phyloP scores from a whole-genome alignment of 2,329 filamentous ascomycete species.

The Pseudocercospora eumusae region DNA sequence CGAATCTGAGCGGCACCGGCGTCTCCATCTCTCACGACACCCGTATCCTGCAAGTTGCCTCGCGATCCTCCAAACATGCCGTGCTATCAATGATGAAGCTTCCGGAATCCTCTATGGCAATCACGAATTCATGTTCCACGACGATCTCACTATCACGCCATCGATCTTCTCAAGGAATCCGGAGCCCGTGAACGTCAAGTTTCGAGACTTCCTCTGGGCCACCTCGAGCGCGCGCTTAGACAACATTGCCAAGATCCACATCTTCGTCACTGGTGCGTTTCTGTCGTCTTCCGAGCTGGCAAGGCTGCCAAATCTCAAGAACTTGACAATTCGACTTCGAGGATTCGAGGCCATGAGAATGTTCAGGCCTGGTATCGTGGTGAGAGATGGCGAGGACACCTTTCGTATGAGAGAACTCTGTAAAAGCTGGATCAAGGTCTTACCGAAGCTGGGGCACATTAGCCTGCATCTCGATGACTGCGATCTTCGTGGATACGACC shows the following conservation, averaged over 20 bases:
- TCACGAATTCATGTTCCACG: not conserved
- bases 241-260: not conserved
- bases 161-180: not conserved
- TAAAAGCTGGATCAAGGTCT: not conserved
- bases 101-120: not conserved
- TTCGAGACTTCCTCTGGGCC: not conserved
- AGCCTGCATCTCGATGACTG: not conserved
- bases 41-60: not conserved
- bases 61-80: constrained; percentile 7
- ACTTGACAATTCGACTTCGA: not conserved
- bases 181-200: not conserved
- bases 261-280: not conserved
- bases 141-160: not conserved
- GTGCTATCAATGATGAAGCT: not conserved
- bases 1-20: not conserved
- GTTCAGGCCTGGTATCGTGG: not conserved
- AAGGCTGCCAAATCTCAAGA: not conserved
- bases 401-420: not conserved
- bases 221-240: not conserved
- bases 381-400: not conserved
- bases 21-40: not conserved
- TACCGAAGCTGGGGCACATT: not conserved
- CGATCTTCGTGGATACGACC: not conserved
- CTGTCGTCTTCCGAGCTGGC: not conserved
- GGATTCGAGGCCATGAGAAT: not conserved